Percentiles rank a stretch among this genome's conserved stretches.
phyloP scores from a whole-genome alignment of 192 early-diverging fungal genomes.

The Cladochytrium replicatum region DNA sequence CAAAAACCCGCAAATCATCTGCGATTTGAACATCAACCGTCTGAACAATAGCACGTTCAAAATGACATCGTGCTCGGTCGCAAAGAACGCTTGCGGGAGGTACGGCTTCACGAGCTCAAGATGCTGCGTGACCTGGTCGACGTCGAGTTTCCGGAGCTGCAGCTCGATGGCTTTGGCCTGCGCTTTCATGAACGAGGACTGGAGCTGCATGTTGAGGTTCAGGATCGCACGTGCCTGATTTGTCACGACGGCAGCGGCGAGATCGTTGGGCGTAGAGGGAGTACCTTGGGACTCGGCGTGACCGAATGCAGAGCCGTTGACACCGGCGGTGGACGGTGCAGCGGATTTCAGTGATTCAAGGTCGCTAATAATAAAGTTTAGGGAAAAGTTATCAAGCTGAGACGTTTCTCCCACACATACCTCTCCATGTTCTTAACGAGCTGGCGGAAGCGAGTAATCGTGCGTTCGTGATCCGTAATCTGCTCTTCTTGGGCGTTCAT shows the following conservation, averaged over 20 bases:
- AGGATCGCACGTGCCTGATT: conserved; percentile 84
- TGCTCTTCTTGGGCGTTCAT: conserved; percentile 65
- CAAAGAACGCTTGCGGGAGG: conserved; percentile 75
- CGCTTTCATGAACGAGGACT: conserved; percentile 67
- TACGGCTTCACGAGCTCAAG: conserved; percentile 59
- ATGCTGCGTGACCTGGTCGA: conserved; percentile 69
- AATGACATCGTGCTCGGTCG: conserved; percentile 68
- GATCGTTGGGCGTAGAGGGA: no score
- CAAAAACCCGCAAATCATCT: conserved; percentile 33
- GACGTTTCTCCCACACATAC: conserved; percentile 22
- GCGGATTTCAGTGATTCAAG: conserved; percentile 40
- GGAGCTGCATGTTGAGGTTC: conserved; percentile 67
- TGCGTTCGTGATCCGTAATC: conserved; percentile 76
- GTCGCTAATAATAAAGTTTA: conserved; percentile 42
- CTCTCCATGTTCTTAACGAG: conserved; percentile 61
- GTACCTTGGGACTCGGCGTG: no score
- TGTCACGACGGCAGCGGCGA: no score
- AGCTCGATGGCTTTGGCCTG: conserved; percentile 86
- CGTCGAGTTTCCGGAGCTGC: conserved; percentile 80
- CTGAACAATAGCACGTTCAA: conserved; percentile 63
- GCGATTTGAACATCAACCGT: conserved; percentile 73
- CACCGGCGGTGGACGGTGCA: no score
- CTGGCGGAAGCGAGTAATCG: conserved; percentile 76
- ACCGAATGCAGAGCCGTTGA: no score
- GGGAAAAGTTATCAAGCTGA: no score